Percentiles rank a stretch among this genome's conserved stretches.
Conservation (phyloP, 2,329 filamentous ascomycete genomes). For the Acephala macrosclerotiorum region DNA sequence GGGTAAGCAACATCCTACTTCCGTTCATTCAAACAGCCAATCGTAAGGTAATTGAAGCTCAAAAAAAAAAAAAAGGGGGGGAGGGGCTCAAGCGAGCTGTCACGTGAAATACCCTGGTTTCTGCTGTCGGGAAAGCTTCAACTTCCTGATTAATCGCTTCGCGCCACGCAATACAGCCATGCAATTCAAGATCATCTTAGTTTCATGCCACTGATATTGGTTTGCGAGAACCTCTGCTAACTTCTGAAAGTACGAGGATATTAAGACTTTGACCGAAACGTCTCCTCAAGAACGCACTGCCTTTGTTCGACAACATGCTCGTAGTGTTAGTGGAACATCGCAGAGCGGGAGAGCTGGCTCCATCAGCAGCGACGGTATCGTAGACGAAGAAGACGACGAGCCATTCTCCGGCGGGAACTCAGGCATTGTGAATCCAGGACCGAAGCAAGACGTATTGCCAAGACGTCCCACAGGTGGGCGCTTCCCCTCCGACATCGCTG, state of each 20-base stretch:
- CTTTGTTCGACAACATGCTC: conserved; percentile 83
- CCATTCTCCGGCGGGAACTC: conserved; percentile 65
- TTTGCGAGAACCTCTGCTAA: conserved; percentile 8
- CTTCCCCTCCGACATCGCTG: conserved; percentile 93
- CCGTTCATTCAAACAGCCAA: too few species aligned
- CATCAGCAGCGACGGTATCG: conserved; percentile 71
- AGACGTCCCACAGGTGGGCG: conserved; percentile 89
- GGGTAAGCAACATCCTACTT: conserved; percentile 51
- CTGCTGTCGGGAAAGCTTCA: too few species aligned
- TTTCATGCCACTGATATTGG: not conserved
- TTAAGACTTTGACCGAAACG: conserved; percentile 88
- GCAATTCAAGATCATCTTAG: not conserved
- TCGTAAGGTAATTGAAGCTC: too few species aligned
- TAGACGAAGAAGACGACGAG: conserved; percentile 77
- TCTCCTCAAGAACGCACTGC: conserved; percentile 86
- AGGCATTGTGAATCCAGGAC: conserved; percentile 55
- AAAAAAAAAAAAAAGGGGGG: too few species aligned
- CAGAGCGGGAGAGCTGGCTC: conserved; percentile 58
- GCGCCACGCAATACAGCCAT: not conserved
- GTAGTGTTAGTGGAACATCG: conserved; percentile 75
- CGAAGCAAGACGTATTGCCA: conserved; percentile 58
- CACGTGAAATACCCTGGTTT: not conserved
- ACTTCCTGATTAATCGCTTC: not conserved
- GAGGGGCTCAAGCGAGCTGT: not conserved
- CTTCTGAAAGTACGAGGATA: conserved; percentile 75